Evolutionary conservation across 495 filamentous ascomycete species (phyloP).

Genomic region (Pyrenopolyporus hunteri): DNA sequence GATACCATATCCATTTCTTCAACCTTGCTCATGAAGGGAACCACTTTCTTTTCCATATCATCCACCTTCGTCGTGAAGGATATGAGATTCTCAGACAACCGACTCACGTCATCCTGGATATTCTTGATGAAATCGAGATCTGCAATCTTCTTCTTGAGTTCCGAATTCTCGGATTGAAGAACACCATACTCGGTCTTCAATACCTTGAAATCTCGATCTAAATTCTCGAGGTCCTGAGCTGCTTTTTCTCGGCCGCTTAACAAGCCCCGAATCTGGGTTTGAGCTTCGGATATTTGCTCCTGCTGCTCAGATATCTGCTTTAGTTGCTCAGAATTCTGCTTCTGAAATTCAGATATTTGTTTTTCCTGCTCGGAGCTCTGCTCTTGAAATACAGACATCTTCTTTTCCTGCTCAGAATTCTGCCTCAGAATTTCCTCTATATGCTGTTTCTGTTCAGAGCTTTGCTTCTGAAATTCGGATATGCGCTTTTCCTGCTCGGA

Average conservation of each 20-base stretch:
- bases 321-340: constrained; percentile 11
- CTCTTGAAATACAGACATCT: too few species aligned
- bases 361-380: too few species aligned
- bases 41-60: constrained; percentile 4
- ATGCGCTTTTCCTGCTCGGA: constrained; percentile 8
- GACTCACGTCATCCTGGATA: neutral
- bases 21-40: constrained; percentile 23
- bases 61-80: constrained; percentile 13
- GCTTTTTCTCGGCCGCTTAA: constrained; percentile 11
- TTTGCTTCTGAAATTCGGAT: constrained; percentile 15
- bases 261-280: constrained; percentile 25
- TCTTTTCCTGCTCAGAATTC: too few species aligned
- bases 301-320: too few species aligned
- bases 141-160: constrained; percentile 6
- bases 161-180: constrained; percentile 20
- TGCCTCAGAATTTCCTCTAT: constrained; percentile 13
- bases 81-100: constrained; percentile 10
- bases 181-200: constrained; percentile 18
- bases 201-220: constrained; percentile 13
- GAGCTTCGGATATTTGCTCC: constrained; percentile 15
- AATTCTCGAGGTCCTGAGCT: neutral
- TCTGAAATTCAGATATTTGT: constrained; percentile 19
- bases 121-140: neutral
- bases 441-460: constrained; percentile 21
- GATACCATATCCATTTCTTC: constrained; percentile 37